Evolutionary conservation across 2,329 filamentous ascomycete genomes (phyloP), one percentile per base, ranked within the genome.

Genomic region (Hypocrella siamensis): DNA sequence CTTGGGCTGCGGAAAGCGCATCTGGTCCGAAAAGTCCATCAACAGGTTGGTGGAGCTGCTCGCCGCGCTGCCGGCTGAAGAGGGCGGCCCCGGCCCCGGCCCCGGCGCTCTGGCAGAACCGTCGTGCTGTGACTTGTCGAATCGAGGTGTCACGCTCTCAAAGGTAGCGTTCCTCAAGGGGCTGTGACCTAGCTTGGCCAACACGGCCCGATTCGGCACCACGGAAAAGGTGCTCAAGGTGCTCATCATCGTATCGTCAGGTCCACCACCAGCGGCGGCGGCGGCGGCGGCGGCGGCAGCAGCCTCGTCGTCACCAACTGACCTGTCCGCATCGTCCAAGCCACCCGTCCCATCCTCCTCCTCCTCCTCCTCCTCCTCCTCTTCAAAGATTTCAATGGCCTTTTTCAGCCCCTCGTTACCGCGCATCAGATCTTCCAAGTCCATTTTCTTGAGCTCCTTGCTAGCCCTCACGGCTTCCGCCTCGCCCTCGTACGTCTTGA

Each of bases 211-310:
- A 45, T 88, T 83, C 5, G 84, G 84, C 33, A 93, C 73, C 7
- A 83, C 84, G 2, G 88, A 94, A 54, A 94, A 94, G 10, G 70
- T 75, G 60, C 84, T 93, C 50, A 93, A 80, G 4, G 77, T 77
- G 65, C 83, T 93, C 53, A 84, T 65, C 69, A 78, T 57, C 28
- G 75, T 79, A 42, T 83, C 77, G 41, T 84, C 78, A 2, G 66
- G 69, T 27, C 67, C 67, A 27, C 63, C 60, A n/a, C 53, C 46
- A 24, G 60, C 56, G 28, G 54, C 52, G 12, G 53, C 48, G 30
- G 53, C 46, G 5, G 35, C 31, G 21, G 7, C 21, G 21, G 21
- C 21, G 21, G 7, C 31, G 5, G 38, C 35, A 12, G 7, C 46
- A 5, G 35, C 31, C 7, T 27, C 25, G 25, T 11, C 25, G 14